Evolutionary conservation across 495 filamentous ascomycete species (phyloP), one percentile per base, ranked within the genome.

Genomic region (Hypomontagnella monticulosa): DNA sequence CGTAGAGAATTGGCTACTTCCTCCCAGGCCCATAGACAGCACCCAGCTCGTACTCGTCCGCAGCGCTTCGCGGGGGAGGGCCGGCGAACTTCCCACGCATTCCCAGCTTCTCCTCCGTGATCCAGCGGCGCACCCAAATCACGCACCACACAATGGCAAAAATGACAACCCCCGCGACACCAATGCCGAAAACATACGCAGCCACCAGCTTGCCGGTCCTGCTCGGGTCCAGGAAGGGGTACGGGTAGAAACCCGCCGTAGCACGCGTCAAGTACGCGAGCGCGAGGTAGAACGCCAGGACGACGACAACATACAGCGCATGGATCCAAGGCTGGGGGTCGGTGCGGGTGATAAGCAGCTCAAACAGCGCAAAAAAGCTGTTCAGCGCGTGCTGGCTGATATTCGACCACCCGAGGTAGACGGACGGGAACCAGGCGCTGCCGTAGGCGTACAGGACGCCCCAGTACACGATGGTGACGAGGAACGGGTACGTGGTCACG

Each of bases 361-460:
- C 92, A 63, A 92, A 79, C 16, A 91, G 69, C 1, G 88, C 90
- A 71, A 88, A 93, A 33, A 83, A 60, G 48, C 81, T 83, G 79
- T 95, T 95, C 15, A 96, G 77, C 37, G 76, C 84, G 74, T 96
- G 92, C 71, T 88, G 81, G 53, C 89, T 91, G 70, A 91, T 78
- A 79, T 93, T 93, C 61, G 77, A 82, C 90, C 91, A 96, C 3
- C 80, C 80, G 1, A 66, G 63, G 60, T 85, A 89, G 9, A 38
- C 56, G 3, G 70, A 74, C 11, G 71, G 38, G 69, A 87, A 93
- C 73, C 85, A 86, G 5, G 44, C 32, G 3, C 66, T 37, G 23
- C 81, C 78, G 27, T 62, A 58, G 1, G 60, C 66, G 66, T 82
- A 90, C 0, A 89, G 77, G 5, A 83, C 53, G 15, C 58, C 83